phyloP scores from a whole-genome alignment of 768 basidiomycete genomes.

The Lactifluus hygrophoroides region DNA sequence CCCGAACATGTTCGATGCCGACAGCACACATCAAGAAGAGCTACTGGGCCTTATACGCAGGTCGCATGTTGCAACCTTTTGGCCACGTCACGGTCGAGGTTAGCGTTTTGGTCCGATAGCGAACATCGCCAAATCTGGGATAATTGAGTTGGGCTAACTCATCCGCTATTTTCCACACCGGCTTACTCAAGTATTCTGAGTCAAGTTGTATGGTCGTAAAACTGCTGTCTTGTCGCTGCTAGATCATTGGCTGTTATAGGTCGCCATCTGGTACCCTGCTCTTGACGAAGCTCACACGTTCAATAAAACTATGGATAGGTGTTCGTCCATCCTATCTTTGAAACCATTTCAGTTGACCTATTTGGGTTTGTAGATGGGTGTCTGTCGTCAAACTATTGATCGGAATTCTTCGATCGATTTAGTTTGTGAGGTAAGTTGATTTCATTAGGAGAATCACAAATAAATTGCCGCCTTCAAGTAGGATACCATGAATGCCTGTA shows the following conservation, averaged over 20 bases:
- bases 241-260: conserved; percentile 29
- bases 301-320: conserved; percentile 66
- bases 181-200: conserved; percentile 62
- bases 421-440: conserved; percentile 41
- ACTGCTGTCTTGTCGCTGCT: neutral
- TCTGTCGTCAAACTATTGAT: conserved; percentile 57
- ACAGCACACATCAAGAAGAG: conserved; percentile 19
- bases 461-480: too few species aligned
- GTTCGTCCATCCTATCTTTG: conserved; percentile 29
- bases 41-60: conserved; percentile 29
- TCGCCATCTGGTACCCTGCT: conserved; percentile 54
- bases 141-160: too few species aligned
- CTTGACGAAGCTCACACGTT: conserved; percentile 54
- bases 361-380: conserved; percentile 42
- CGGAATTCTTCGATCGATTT: conserved; percentile 48
- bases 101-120: conserved; percentile 5
- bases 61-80: conserved; percentile 54
- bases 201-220: conserved; percentile 60
- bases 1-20: conserved; percentile 22
- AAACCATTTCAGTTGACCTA: neutral
- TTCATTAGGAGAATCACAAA: neutral
- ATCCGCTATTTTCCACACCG: conserved; percentile 56
- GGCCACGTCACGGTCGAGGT: conserved; percentile 71
- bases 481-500: too few species aligned
- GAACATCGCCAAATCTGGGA: conserved; percentile 47